Percentiles rank a stretch among this genome's conserved stretches.
phyloP scores from a whole-genome alignment of 2,329 filamentous ascomycete species.

The Talaromyces piceae region DNA sequence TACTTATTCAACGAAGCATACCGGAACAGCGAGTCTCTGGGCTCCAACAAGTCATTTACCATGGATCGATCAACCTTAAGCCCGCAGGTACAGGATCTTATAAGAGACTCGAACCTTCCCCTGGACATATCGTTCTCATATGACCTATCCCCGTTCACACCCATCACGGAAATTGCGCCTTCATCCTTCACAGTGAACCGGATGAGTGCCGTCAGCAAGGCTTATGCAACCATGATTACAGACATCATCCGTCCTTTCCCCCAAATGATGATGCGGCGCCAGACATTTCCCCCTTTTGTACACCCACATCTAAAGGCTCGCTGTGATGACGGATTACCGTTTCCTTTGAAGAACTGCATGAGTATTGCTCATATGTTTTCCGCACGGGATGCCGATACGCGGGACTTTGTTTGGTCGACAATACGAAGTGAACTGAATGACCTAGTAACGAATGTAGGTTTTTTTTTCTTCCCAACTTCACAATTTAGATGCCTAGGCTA shows the following conservation, averaged over 20 bases:
- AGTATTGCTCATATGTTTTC: slow-evolving; percentile 8
- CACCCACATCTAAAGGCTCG: slow-evolving; percentile 4
- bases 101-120: neutral
- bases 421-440: slow-evolving; percentile 5
- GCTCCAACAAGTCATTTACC: neutral
- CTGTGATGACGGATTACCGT: slow-evolving; percentile 1
- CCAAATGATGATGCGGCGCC: slow-evolving; percentile 10
- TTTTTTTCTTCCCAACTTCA: too few species aligned
- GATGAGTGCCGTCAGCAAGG: neutral
- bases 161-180: neutral
- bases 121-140: neutral
- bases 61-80: neutral
- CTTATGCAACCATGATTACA: slow-evolving; percentile 8
- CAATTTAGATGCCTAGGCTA: too few species aligned
- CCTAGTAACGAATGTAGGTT: slow-evolving; percentile 1
- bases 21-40: neutral
- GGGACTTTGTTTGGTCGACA: slow-evolving; percentile 7
- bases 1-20: neutral
- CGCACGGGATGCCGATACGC: slow-evolving; percentile 4
- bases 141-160: neutral
- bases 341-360: slow-evolving; percentile 9
- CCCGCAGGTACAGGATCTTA: neutral
- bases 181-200: neutral
- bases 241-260: slow-evolving; percentile 10
- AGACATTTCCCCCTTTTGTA: slow-evolving; percentile 10